Conservation (phyloP, 208 protist species). For the Trypanosoma cruzi region DNA sequence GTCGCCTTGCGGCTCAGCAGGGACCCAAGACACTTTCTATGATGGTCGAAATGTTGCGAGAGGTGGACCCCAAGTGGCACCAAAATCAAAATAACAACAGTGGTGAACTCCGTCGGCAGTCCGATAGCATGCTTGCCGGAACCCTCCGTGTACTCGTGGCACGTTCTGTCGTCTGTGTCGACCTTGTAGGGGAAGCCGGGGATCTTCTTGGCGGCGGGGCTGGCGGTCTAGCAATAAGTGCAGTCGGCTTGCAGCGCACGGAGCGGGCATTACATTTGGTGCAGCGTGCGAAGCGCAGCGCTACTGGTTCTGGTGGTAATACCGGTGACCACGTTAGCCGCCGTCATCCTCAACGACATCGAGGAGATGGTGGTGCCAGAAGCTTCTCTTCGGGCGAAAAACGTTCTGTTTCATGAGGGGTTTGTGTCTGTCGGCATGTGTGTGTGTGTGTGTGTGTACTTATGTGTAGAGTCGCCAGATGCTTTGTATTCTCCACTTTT, state of each 20-base stretch:
- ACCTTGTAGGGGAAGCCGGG: conserved; percentile 36
- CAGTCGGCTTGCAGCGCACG: conserved; percentile 31
- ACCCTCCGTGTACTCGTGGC: conserved; percentile 73
- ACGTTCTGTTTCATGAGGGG: conserved; percentile 1
- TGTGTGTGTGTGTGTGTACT: conserved; percentile 19
- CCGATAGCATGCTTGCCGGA: conserved; percentile 60
- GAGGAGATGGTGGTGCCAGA: neutral
- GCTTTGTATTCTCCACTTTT: neutral
- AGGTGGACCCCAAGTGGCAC: conserved; percentile 41
- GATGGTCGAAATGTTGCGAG: conserved; percentile 58
- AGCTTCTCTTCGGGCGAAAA: neutral
- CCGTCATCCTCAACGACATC: neutral
- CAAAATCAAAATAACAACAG: conserved; percentile 22
- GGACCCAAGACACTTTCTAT: conserved; percentile 54
- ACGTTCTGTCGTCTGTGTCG: conserved; percentile 63
- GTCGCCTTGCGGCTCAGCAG: conserved; percentile 59
- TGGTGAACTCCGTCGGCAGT: conserved; percentile 20
- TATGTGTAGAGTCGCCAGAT: neutral
- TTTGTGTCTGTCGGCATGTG: neutral
- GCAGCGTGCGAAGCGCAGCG: conserved; percentile 15
- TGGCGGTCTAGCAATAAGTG: conserved; percentile 36
- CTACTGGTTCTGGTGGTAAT: conserved; percentile 6
- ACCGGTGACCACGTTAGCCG: neutral
- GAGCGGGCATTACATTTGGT: conserved; percentile 37
- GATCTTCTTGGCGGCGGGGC: conserved; percentile 31